Evolutionary conservation across 257 asterid species (phyloP), one percentile per base, ranked within the genome.

Genomic region (Plantago ovata): DNA sequence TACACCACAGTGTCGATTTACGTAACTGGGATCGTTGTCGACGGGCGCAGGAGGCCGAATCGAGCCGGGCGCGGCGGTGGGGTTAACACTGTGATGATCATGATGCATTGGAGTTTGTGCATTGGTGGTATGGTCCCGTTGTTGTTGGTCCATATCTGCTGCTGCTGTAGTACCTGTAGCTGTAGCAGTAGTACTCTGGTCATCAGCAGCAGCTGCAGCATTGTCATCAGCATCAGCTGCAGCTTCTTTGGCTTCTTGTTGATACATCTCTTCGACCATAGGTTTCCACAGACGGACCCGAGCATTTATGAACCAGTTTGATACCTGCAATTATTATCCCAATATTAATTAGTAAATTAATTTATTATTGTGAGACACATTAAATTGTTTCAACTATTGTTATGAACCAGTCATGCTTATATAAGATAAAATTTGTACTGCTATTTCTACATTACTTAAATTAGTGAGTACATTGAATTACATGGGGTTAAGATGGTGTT

Each of bases 241-340:
- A 2, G 66, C 86, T 16, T 86, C 99, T 56, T 84, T 86, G 80
- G 96, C 79, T 48, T 93, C 99, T 75, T 93, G 95, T 45, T 86
- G 95, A 75, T 93, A 93, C 96, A 93, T 93, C 49, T 93, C 99
- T 72, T 93, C 99, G 38, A 93, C 96, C 99, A 93, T 89, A 72
- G 99, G 99, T 79, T 93, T 93, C 99, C 99, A 93, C 80, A 93
- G 75, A 38, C 99, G 86, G 56, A 93, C 99, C 92, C 99, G 82
- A 9, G 99, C 99, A 84, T 93, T 93, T 42, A 93, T 93, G 88
- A 89, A 93, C 99, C 99, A 93, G 81, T 93, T 93, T 40, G 99
- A 89, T 6, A 93, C 99, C 99, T 93, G 85, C 51, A n/a, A n/a
- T n/a, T n/a, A n/a, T n/a, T n/a, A n/a, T n/a, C n/a, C n/a, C n/a